Percentiles rank a stretch among this genome's conserved stretches.
Conservation (phyloP, 768 basidiomycete species). For the Leccinum fibrillosum region DNA sequence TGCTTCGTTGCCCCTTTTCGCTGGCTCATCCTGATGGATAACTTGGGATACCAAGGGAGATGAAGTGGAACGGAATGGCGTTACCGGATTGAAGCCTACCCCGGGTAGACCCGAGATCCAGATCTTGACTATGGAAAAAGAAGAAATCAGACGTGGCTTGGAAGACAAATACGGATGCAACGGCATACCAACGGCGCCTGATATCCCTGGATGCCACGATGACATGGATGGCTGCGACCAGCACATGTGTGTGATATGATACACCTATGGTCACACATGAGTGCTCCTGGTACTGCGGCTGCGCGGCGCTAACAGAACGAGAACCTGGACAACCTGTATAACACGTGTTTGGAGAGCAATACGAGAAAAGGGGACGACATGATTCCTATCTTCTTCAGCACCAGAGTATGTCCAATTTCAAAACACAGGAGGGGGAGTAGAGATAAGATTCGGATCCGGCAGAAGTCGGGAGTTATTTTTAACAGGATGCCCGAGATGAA, state of each 20-base stretch:
- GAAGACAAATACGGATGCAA: neutral
- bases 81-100: neutral
- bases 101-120: slow-evolving; percentile 17
- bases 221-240: neutral
- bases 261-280: neutral
- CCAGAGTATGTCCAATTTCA: slow-evolving; percentile 17
- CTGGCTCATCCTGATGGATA: slow-evolving; percentile 9
- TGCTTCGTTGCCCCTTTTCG: slow-evolving; percentile 2
- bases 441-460: slow-evolving; percentile 27
- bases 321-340: slow-evolving; percentile 16
- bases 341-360: slow-evolving; percentile 21
- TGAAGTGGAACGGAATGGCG: neutral
- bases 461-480: slow-evolving; percentile 5
- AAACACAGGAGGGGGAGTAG: slow-evolving; percentile 1
- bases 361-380: slow-evolving; percentile 7
- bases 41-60: neutral
- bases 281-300: neutral
- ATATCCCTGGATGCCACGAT: neutral
- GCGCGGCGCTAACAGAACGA: slow-evolving; percentile 5
- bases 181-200: neutral
- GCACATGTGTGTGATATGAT: slow-evolving; percentile 12
- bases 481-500: neutral
- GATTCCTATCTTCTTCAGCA: slow-evolving; percentile 12
- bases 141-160: neutral
- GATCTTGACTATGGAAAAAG: slow-evolving; percentile 1